Evolutionary conservation across 1,139 yeast species (phyloP), one percentile per base, ranked within the genome.

Genomic region (Tardiomyces blankii): DNA sequence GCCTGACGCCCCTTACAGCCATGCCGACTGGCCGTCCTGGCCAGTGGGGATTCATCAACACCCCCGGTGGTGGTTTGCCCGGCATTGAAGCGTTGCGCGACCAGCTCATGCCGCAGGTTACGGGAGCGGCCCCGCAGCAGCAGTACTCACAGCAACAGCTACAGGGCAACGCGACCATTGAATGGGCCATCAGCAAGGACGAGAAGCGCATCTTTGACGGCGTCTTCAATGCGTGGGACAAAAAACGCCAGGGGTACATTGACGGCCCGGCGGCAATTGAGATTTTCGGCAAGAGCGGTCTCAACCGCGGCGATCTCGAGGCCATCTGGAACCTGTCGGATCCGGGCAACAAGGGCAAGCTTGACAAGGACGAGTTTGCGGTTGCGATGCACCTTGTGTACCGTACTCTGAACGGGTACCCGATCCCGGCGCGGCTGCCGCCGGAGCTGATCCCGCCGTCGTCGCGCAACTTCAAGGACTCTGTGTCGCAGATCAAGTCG

Each of bases 361-460:
- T 91, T 56, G 76, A 87, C 45, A 78, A 77, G 56, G 76, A 81
- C 56, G 98, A 91, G 64, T 91, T 91, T 64, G 81, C 95, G 1
- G 91, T 91, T 56, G 97, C 98, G 5, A 83, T 91, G 83, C 93
- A 83, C 63, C 74, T 93, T 58, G 94, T 93, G 38, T 93, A 88
- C 63, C 82, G 83, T 64, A 80, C 78, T 53, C 73, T 88, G 52
- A 76, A 86, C 7, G 97, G 97, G 28, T 75, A 74, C 43, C 78
- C 75, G 11, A 72, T 91, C 53, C 98, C 98, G 1, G 76, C 80
- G n/a, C 52, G 65, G 14, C 58, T 69, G 18, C 74, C 74, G 1
- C 69, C 72, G 1, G 83, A 74, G 54, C 83, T 84, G 35, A 67
- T 87, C 47, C 96, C 97, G 7, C 70, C 95, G 2, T 85, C 96